Evolutionary conservation across 1,284 basidiomycete genomes (phyloP), one percentile per base, ranked within the genome.

Genomic region (Leccinum fallax): DNA sequence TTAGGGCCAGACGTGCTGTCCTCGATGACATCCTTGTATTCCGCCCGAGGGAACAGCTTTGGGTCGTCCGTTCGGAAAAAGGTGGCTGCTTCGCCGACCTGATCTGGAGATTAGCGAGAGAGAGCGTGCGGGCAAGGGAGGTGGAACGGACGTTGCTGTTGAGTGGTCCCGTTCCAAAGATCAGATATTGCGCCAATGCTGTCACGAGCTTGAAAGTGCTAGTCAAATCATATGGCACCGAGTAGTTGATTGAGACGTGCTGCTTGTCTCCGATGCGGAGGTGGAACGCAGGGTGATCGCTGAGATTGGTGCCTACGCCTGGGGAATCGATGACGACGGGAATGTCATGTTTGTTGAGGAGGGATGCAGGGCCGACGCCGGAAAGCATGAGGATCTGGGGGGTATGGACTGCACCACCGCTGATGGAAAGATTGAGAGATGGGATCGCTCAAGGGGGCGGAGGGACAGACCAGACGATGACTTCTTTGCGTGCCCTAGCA

Each of bases 381-480:
- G 87, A 89, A 36, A 90, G 79, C 79, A 91, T 81, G 13, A 94
- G 80, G 48, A 93, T 82, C 79, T 92, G 72, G 11, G 88, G 88
- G 11, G 85, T 82, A 61, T 88, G 85, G 9, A 89, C 73, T 0
- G 86, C 81, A 0, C 88, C 88, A 26, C 83, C 85, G 40, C 89
- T 90, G 63, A 16, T 36, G 7, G 1, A 51, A 28, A 51, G 15
- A 36, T 43, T 67, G 21, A 63, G 51, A 8, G 10, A 55, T 28
- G 5, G 16, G n/a, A 6, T 21, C 1, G 13, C 0, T 5, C 26
- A 21, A 19, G 26, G 8, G 15, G 10, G 24, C 0, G 30, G 55
- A 51, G 49, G 9, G 40, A 61, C 62, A 79, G 68, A 88, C 85
- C 82, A 82, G n/a, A 90, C 59, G 15, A 90, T 76, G 55, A 90